Percentiles rank a stretch among this genome's conserved stretches.
These are phyloP conservation scores for Boletus pseudopeckii DNA, from an alignment of 768 basidiomycete species.

Conservation along the genomic window DNA sequence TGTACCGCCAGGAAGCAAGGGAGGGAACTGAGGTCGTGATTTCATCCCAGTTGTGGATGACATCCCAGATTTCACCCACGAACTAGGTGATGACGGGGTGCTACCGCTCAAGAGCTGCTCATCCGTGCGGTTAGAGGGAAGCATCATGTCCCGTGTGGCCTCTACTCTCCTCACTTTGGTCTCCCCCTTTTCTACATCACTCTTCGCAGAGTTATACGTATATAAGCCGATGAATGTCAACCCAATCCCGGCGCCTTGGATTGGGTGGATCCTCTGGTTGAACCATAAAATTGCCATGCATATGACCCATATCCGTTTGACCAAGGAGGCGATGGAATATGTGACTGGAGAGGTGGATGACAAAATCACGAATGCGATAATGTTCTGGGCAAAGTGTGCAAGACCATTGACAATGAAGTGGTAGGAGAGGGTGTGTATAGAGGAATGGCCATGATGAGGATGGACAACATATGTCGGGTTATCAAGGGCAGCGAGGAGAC, in stretches of 20 bases:
- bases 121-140: slow-evolving; percentile 68
- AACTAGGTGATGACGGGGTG: slow-evolving; percentile 25
- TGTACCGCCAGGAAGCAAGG: not conserved
- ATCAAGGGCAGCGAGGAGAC: slow-evolving; percentile 48
- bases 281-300: slow-evolving; percentile 98
- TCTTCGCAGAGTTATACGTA: slow-evolving; percentile 94
- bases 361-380: slow-evolving; percentile 95
- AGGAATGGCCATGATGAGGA: slow-evolving; percentile 42
- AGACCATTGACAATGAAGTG: slow-evolving; percentile 93
- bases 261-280: slow-evolving; percentile 74
- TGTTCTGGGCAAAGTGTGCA: slow-evolving; percentile 95
- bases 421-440: slow-evolving; percentile 64
- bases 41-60: slow-evolving; percentile 28
- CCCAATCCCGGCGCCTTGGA: slow-evolving; percentile 87
- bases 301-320: slow-evolving; percentile 98
- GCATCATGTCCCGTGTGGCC: slow-evolving; percentile 60
- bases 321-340: slow-evolving; percentile 95
- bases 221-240: slow-evolving; percentile 89
- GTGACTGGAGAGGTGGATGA: slow-evolving; percentile 97
- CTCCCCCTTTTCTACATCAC: slow-evolving; percentile 91
- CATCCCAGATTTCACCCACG: not conserved
- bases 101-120: slow-evolving; percentile 45
- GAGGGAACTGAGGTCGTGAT: slow-evolving; percentile 14
- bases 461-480: slow-evolving; percentile 43
- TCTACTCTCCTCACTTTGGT: slow-evolving; percentile 78